phyloP scores from a whole-genome alignment of 2,329 filamentous ascomycete genomes.

The Pseudogymnoascus sp. region DNA sequence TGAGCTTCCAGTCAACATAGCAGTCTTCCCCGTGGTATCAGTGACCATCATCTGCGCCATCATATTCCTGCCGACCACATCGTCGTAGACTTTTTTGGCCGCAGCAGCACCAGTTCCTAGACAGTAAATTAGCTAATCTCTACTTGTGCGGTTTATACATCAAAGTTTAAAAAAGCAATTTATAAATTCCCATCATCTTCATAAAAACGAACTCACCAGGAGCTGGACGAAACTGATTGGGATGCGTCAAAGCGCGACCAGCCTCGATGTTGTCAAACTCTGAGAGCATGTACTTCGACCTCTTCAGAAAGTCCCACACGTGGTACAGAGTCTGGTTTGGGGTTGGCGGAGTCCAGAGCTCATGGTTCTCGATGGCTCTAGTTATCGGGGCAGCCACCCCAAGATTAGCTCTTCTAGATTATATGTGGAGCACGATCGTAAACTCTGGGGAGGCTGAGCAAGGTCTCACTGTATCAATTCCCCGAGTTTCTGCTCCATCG shows the following conservation, averaged over 20 bases:
- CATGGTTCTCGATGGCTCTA: slow-evolving; percentile 22
- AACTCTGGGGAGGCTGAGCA: slow-evolving; percentile 4
- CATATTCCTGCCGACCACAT: slow-evolving; percentile 22
- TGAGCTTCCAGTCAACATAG: slow-evolving; percentile 18
- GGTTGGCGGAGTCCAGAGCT: slow-evolving; percentile 20
- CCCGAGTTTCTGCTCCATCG: not conserved
- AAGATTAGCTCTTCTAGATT: slow-evolving; percentile 2
- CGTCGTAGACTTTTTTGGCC: slow-evolving; percentile 20
- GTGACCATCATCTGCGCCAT: slow-evolving; percentile 22
- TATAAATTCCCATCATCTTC: not conserved
- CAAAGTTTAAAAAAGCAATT: not conserved
- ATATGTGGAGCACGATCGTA: slow-evolving; percentile 2
- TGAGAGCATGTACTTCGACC: slow-evolving; percentile 38
- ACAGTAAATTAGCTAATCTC: not conserved
- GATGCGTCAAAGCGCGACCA: slow-evolving; percentile 31
- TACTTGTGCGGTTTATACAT: not conserved
- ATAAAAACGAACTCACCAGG: slow-evolving; percentile 15
- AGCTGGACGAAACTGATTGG: slow-evolving; percentile 31
- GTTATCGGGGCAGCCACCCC: not conserved
- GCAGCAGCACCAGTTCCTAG: slow-evolving; percentile 19
- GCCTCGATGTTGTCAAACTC: slow-evolving; percentile 37
- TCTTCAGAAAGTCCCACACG: slow-evolving; percentile 39
- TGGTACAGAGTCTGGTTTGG: slow-evolving; percentile 33
- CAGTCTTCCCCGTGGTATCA: slow-evolving; percentile 21
- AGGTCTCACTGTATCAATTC: not conserved